These are phyloP conservation scores for Beauveria sp. DNA, from an alignment of 2,329 filamentous ascomycete species.

Conservation along the genomic window DNA sequence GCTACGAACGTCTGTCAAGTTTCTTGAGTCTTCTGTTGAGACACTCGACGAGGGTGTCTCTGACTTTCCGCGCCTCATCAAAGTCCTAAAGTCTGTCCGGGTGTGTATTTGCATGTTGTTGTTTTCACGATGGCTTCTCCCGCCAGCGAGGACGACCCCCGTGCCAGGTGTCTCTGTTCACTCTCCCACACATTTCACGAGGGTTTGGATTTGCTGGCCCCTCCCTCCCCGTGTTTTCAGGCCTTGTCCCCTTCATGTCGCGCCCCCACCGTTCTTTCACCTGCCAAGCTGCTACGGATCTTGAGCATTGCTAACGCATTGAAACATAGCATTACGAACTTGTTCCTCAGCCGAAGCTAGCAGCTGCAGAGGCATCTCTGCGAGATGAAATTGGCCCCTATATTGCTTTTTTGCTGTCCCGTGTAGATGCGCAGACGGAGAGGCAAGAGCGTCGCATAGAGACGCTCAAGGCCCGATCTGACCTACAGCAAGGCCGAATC, in stretches of 20 bases:
- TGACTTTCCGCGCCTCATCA: conserved; percentile 49
- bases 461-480: conserved; percentile 71
- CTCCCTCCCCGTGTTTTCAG: background rate
- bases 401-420: conserved; percentile 67
- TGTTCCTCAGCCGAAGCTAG: conserved; percentile 75
- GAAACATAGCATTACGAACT: conserved; percentile 75
- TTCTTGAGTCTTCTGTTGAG: conserved; percentile 52
- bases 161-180: background rate
- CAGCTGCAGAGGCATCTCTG: conserved; percentile 73
- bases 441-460: conserved; percentile 78
- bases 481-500: conserved; percentile 70
- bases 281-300: background rate
- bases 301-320: background rate
- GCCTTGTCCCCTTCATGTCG: background rate
- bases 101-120: conserved; percentile 28
- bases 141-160: background rate
- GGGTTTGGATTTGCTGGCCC: background rate
- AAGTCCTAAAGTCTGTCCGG: conserved; percentile 49
- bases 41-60: conserved; percentile 48
- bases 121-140: conserved; percentile 9
- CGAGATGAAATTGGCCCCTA: conserved; percentile 87
- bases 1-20: conserved; percentile 51
- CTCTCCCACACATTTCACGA: background rate
- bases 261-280: background rate
- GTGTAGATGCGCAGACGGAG: conserved; percentile 77